Conservation (phyloP, 768 basidiomycete species). For the Pulveroboletus ravenelii region DNA sequence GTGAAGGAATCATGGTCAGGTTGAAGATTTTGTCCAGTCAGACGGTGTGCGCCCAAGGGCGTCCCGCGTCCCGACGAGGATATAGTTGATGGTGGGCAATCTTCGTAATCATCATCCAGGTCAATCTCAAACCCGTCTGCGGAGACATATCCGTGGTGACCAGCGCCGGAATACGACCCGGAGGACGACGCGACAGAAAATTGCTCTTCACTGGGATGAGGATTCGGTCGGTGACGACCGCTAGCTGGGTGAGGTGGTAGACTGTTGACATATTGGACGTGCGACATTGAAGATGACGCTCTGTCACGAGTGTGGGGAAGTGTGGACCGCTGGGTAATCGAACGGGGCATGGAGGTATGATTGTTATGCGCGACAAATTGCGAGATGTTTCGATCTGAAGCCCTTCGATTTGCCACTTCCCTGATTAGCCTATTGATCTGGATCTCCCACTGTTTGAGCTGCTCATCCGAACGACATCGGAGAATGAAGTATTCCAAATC, state of each 20-base stretch:
- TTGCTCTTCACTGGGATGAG: constrained; percentile 39
- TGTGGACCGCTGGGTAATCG: constrained; percentile 31
- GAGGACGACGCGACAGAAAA: constrained; percentile 27
- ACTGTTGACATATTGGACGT: constrained; percentile 28
- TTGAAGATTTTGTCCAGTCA: constrained; percentile 55
- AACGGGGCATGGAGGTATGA: constrained; percentile 39
- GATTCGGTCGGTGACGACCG: constrained; percentile 33
- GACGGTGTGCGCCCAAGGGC: constrained; percentile 57
- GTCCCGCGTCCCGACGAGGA: constrained; percentile 69
- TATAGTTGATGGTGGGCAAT: constrained; percentile 51
- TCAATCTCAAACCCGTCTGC: constrained; percentile 72
- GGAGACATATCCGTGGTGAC: constrained; percentile 40
- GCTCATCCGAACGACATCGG: constrained; percentile 88
- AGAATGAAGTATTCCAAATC: constrained; percentile 92
- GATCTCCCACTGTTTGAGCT: constrained; percentile 87
- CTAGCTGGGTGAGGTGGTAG: constrained; percentile 32
- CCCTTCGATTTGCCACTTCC: constrained; percentile 65
- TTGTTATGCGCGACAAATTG: constrained; percentile 42
- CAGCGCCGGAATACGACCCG: constrained; percentile 25
- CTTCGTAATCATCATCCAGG: constrained; percentile 72
- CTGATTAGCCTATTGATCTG: constrained; percentile 85
- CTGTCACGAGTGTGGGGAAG: constrained; percentile 36
- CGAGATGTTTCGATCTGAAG: constrained; percentile 58
- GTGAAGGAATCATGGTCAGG: constrained; percentile 48
- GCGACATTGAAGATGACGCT: constrained; percentile 33